Conservation (phyloP, 108 stramenopile species). For the Fragilariopsis cylindrus region DNA sequence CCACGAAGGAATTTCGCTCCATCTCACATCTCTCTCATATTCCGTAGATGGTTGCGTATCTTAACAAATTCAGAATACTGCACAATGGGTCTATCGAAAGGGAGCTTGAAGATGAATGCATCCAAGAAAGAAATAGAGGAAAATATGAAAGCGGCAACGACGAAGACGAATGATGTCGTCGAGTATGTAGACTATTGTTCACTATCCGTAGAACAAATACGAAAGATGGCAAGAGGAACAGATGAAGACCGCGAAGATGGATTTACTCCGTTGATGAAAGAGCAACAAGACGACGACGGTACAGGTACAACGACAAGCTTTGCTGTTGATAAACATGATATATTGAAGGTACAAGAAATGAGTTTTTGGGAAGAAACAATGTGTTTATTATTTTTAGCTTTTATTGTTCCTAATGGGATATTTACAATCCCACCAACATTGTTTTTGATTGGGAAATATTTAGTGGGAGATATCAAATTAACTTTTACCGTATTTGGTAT, state of each 20-base stretch:
- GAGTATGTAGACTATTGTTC: conserved; percentile 31
- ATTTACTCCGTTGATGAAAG: conserved; percentile 2
- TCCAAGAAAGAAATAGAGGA: conserved; percentile 1
- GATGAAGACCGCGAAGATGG: conserved; percentile 36
- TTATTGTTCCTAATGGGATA: conserved; percentile 45
- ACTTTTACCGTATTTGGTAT: conserved; percentile 23
- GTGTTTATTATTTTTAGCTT: conserved; percentile 33
- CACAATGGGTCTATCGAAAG: too few species aligned
- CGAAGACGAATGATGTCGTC: neutral
- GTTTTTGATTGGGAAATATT: conserved; percentile 39
- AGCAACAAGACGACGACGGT: neutral
- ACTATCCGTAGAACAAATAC: conserved; percentile 19
- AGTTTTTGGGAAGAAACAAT: conserved; percentile 30
- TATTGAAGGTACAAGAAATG: conserved; percentile 21
- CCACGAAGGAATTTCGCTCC: too few species aligned
- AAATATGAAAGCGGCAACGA: neutral
- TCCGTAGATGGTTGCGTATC: too few species aligned
- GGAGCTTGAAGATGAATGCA: neutral
- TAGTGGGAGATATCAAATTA: conserved; percentile 35
- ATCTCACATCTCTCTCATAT: too few species aligned
- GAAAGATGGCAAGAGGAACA: conserved; percentile 32
- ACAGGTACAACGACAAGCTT: too few species aligned
- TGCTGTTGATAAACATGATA: conserved; percentile 7
- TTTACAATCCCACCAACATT: conserved; percentile 38
- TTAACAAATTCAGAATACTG: too few species aligned